These are phyloP conservation scores for Schwanniomyces yamadae DNA, from an alignment of 805 yeast species.

Conservation along the genomic window DNA sequence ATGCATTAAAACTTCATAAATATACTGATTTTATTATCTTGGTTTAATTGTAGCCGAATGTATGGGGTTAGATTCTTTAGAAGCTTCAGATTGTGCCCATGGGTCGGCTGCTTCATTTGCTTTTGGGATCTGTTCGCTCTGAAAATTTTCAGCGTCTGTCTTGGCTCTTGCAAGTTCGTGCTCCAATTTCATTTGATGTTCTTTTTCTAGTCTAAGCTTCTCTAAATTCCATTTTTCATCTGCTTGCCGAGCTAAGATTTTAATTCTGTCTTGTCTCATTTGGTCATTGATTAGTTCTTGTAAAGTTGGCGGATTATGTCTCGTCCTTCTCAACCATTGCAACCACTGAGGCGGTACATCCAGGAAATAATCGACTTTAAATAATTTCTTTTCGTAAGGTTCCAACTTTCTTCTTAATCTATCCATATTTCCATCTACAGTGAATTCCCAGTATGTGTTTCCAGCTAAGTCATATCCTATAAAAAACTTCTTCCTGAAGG, in stretches of 20 bases:
- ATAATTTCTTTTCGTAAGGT: slow-evolving; percentile 47
- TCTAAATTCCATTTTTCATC: slow-evolving; percentile 42
- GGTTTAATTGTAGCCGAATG: slow-evolving; percentile 40
- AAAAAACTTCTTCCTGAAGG: slow-evolving; percentile 68
- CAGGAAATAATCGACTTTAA: slow-evolving; percentile 57
- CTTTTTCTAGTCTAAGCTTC: slow-evolving; percentile 32
- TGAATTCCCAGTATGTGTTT: slow-evolving; percentile 83
- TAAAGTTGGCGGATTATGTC: slow-evolving; percentile 59
- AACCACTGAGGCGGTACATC: slow-evolving; percentile 73
- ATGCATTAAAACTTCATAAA: background rate
- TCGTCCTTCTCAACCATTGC: slow-evolving; percentile 73
- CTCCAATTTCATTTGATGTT: slow-evolving; percentile 29
- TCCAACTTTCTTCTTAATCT: slow-evolving; percentile 64
- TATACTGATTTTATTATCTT: slow-evolving; percentile 15
- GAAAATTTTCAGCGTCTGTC: slow-evolving; percentile 13
- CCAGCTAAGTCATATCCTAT: slow-evolving; percentile 80
- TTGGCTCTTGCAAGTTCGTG: slow-evolving; percentile 30
- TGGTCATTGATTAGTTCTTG: slow-evolving; percentile 61
- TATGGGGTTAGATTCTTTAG: slow-evolving; percentile 30
- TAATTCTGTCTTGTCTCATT: slow-evolving; percentile 52
- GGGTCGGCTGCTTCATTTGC: slow-evolving; percentile 18
- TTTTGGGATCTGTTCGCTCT: background rate
- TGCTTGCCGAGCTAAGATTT: slow-evolving; percentile 48
- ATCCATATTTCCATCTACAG: slow-evolving; percentile 49
- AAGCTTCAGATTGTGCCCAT: slow-evolving; percentile 35